Percentiles rank a stretch among this genome's conserved stretches.
phyloP scores from a whole-genome alignment of 192 early-diverging fungal genomes.

The Gonapodya sp. region DNA sequence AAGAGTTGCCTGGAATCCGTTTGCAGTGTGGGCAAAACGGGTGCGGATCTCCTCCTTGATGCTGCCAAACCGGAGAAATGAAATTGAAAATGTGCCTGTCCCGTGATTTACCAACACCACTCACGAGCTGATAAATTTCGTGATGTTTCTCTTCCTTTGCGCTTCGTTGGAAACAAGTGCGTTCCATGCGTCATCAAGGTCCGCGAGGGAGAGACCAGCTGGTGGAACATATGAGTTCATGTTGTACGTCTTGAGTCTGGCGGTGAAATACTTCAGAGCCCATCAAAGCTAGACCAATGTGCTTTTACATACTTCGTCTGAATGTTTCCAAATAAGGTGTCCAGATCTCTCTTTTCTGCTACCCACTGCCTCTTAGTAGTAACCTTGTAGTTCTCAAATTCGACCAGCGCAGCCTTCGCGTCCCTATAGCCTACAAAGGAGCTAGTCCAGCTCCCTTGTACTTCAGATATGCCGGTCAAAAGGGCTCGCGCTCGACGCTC shows the following conservation, averaged over 20 bases:
- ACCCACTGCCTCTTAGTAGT: constrained; percentile 78
- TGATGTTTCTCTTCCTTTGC: constrained; percentile 68
- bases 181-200: constrained; percentile 73
- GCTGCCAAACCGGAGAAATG: too few relatives aligned
- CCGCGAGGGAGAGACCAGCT: constrained; percentile 50
- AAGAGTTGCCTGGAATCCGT: background rate
- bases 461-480: constrained; percentile 53
- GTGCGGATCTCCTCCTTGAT: background rate
- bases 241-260: constrained; percentile 76
- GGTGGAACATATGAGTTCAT: constrained; percentile 76
- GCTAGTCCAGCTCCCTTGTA: constrained; percentile 60
- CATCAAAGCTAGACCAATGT: background rate
- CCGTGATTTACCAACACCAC: background rate
- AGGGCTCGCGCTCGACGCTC: constrained; percentile 70
- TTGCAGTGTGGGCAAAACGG: background rate
- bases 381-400: constrained; percentile 79
- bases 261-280: background rate
- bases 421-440: constrained; percentile 62
- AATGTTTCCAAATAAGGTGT: constrained; percentile 87
- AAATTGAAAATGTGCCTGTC: background rate
- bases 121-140: constrained; percentile 50
- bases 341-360: constrained; percentile 80
- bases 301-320: constrained; percentile 60
- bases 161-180: constrained; percentile 64
- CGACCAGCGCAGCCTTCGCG: constrained; percentile 58